A percentile compares a stretch with the other conserved stretches of the same genome.
phyloP scores from a whole-genome alignment of 441 rosid genomes.

The Arabidopsis hybrid region DNA sequence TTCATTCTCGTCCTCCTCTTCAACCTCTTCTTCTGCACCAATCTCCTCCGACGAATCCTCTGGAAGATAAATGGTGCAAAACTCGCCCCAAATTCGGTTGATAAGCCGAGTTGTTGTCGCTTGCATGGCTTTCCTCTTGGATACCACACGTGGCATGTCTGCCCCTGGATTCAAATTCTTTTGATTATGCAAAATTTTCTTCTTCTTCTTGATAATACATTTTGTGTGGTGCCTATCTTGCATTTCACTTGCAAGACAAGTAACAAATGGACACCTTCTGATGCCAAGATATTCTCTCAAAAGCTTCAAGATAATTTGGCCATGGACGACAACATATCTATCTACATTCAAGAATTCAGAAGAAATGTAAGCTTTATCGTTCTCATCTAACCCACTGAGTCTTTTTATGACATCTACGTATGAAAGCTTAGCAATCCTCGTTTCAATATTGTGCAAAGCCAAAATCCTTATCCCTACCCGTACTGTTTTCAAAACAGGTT shows the following conservation, averaged over 20 bases:
- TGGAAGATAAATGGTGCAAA: constrained; percentile 67
- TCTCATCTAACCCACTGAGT: constrained; percentile 54
- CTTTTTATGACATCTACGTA: constrained; percentile 60
- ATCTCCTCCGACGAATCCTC: constrained; percentile 63
- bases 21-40: constrained; percentile 48
- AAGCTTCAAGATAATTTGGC: constrained; percentile 73
- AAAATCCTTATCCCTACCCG: constrained; percentile 66
- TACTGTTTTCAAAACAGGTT: constrained; percentile 70
- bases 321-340: constrained; percentile 77
- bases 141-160: constrained; percentile 54
- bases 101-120: constrained; percentile 84
- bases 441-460: constrained; percentile 63
- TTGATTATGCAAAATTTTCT: constrained; percentile 51
- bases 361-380: constrained; percentile 63
- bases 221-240: constrained; percentile 76
- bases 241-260: constrained; percentile 66
- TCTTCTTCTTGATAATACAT: constrained; percentile 64
- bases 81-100: constrained; percentile 85
- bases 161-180: constrained; percentile 75
- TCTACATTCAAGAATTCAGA: constrained; percentile 58
- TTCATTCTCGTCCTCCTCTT: constrained; percentile 51
- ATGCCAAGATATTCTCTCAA: constrained; percentile 73
- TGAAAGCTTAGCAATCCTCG: constrained; percentile 63
- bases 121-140: constrained; percentile 75
- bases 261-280: constrained; percentile 67